Evolutionary conservation across 805 yeast species (phyloP).

Genomic region (Hanseniaspora valbyensis): DNA sequence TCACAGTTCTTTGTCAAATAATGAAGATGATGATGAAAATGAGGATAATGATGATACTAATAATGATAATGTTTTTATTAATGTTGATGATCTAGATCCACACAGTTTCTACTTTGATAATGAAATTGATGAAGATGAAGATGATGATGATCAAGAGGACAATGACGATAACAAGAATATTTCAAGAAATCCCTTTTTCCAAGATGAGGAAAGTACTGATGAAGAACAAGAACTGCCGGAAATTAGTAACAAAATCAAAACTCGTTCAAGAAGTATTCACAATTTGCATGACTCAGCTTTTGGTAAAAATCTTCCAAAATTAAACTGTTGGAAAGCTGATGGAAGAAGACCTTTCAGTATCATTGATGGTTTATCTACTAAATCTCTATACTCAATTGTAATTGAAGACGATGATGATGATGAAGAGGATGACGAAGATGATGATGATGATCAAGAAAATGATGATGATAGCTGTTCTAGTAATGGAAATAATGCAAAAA

Average conservation of each 20-base stretch:
- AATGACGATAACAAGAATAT: slow-evolving; percentile 21
- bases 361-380: slow-evolving; percentile 85
- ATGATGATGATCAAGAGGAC: slow-evolving; percentile 11
- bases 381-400: slow-evolving; percentile 40
- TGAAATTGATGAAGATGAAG: slow-evolving; percentile 15
- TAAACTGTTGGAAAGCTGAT: slow-evolving; percentile 85
- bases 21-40: slow-evolving; percentile 26
- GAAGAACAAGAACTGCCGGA: slow-evolving; percentile 79
- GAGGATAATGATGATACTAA: slow-evolving; percentile 31
- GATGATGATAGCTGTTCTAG: neutral
- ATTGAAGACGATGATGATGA: neutral
- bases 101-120: slow-evolving; percentile 28
- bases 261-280: slow-evolving; percentile 23
- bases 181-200: slow-evolving; percentile 30
- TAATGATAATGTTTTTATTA: slow-evolving; percentile 32
- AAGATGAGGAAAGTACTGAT: slow-evolving; percentile 86
- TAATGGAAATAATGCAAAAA: slow-evolving; percentile 18
- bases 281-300: slow-evolving; percentile 2
- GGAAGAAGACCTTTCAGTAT: slow-evolving; percentile 76
- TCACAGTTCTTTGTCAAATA: slow-evolving; percentile 19
- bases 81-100: slow-evolving; percentile 32
- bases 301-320: slow-evolving; percentile 78
- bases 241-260: slow-evolving; percentile 45
- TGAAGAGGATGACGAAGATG: neutral
- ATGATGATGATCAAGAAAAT: neutral